A percentile compares a stretch with the other conserved stretches of the same genome.
Evolutionary conservation across 306 rosid genomes (phyloP).

Genomic region (Begonia fuchsioides): DNA sequence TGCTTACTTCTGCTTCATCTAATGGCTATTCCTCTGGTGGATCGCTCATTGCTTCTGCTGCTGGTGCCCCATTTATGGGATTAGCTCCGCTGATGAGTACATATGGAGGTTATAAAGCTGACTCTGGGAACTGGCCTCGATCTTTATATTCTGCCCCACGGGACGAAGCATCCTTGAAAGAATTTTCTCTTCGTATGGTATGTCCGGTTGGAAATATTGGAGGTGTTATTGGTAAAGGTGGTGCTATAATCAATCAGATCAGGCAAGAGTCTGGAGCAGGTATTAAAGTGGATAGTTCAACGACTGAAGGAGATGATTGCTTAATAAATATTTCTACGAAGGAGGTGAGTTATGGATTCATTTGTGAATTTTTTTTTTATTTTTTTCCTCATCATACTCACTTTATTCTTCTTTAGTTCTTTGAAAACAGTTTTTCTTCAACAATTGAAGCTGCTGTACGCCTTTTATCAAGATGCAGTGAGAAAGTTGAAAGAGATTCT

Average conservation of each 20-base stretch:
- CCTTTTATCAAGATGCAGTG: slow-evolving; percentile 90
- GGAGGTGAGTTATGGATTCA: slow-evolving; percentile 44
- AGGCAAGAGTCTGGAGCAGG: slow-evolving; percentile 91
- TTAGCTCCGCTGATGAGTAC: slow-evolving; percentile 67
- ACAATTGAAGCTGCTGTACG: slow-evolving; percentile 89
- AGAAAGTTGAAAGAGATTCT: slow-evolving; percentile 89
- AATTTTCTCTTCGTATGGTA: slow-evolving; percentile 70
- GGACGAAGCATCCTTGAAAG: slow-evolving; percentile 71
- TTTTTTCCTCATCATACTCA: not conserved
- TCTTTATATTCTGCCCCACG: slow-evolving; percentile 85
- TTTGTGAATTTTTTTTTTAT: slow-evolving; percentile 4
- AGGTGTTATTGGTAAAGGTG: slow-evolving; percentile 98
- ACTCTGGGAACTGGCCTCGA: slow-evolving; percentile 76
- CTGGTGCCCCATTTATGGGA: slow-evolving; percentile 72
- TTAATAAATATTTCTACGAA: slow-evolving; percentile 68
- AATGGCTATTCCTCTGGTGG: slow-evolving; percentile 43
- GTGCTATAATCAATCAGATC: slow-evolving; percentile 79
- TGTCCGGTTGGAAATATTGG: slow-evolving; percentile 87
- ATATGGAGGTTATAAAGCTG: slow-evolving; percentile 87
- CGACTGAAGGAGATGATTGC: slow-evolving; percentile 80
- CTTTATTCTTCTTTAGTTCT: slow-evolving; percentile 39
- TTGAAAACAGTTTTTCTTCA: slow-evolving; percentile 71
- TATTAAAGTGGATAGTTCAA: slow-evolving; percentile 88
- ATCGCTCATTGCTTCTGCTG: slow-evolving; percentile 56
- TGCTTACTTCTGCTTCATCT: slow-evolving; percentile 59